Evolutionary conservation across 2,329 filamentous ascomycete species (phyloP).

Genomic region (Pyricularia pennisetigena): DNA sequence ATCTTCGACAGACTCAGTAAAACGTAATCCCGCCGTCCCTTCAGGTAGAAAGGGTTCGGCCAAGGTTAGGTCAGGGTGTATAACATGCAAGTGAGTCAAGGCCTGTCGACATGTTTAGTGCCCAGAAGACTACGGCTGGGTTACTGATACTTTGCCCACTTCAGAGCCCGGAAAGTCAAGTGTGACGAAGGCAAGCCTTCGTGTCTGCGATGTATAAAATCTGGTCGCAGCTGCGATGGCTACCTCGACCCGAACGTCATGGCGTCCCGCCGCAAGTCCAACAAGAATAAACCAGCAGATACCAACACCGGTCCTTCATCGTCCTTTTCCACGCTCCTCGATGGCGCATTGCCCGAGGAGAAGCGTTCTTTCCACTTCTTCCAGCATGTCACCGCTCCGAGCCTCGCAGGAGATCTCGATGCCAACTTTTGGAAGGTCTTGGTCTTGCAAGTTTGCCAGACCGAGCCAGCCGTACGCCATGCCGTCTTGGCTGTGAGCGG

Average conservation of each 20-base stretch:
- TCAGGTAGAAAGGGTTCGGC: conserved; percentile 27
- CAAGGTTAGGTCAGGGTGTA: conserved; percentile 39
- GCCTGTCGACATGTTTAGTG: neutral
- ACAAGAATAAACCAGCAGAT: conserved; percentile 1
- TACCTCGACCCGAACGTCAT: conserved; percentile 25
- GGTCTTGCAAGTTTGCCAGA: conserved; percentile 16
- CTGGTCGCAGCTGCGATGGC: conserved; percentile 46
- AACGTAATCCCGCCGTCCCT: neutral
- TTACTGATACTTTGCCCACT: neutral
- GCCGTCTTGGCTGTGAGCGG: conserved; percentile 20
- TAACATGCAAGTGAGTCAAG: conserved; percentile 42
- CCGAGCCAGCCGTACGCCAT: conserved; percentile 18
- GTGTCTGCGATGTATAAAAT: conserved; percentile 42
- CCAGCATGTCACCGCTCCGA: conserved; percentile 25
- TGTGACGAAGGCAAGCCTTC: conserved; percentile 44
- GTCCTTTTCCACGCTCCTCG: conserved; percentile 13
- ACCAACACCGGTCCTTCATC: conserved; percentile 9
- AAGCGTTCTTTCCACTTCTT: conserved; percentile 28
- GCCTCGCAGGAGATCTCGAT: conserved; percentile 32
- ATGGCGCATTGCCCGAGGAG: conserved; percentile 20
- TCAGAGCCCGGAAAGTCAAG: conserved; percentile 44
- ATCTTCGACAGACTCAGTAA: neutral
- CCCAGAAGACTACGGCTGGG: neutral
- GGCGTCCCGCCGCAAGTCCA: conserved; percentile 13
- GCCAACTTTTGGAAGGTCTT: conserved; percentile 21